These are phyloP conservation scores for Lichtheimia hyalospora DNA, from an alignment of 371 early-diverging fungal genomes.

Conservation along the genomic window DNA sequence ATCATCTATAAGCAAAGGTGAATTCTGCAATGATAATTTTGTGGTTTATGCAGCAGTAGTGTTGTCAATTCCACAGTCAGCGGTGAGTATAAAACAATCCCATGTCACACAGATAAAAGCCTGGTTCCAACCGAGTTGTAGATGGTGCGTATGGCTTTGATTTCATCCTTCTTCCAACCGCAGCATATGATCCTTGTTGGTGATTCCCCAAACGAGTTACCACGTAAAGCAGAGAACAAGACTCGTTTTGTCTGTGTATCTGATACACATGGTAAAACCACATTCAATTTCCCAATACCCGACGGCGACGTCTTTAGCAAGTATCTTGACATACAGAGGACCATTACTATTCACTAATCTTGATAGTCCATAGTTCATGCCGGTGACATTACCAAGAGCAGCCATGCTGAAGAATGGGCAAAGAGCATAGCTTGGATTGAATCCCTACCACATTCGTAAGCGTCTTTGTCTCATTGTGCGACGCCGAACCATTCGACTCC, in stretches of 20 bases:
- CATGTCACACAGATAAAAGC: too few relatives aligned
- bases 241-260: constrained; percentile 47
- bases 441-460: constrained; percentile 33
- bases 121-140: neutral
- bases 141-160: neutral
- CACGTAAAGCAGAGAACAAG: constrained; percentile 8
- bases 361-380: constrained; percentile 33
- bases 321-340: neutral
- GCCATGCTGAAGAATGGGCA: constrained; percentile 15
- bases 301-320: constrained; percentile 46
- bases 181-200: constrained; percentile 11
- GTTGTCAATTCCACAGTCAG: too few relatives aligned
- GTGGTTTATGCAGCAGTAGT: too few relatives aligned
- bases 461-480: neutral
- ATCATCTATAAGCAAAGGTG: too few relatives aligned
- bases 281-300: constrained; percentile 33
- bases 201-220: constrained; percentile 3
- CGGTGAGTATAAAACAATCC: too few relatives aligned
- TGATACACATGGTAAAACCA: constrained; percentile 37
- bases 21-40: too few relatives aligned
- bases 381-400: constrained; percentile 39
- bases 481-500: constrained; percentile 3
- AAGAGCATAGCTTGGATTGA: constrained; percentile 33
- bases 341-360: neutral
- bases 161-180: neutral